phyloP scores from a whole-genome alignment of 23 red algal genomes.

The Gracilaria vermiculophylla region DNA sequence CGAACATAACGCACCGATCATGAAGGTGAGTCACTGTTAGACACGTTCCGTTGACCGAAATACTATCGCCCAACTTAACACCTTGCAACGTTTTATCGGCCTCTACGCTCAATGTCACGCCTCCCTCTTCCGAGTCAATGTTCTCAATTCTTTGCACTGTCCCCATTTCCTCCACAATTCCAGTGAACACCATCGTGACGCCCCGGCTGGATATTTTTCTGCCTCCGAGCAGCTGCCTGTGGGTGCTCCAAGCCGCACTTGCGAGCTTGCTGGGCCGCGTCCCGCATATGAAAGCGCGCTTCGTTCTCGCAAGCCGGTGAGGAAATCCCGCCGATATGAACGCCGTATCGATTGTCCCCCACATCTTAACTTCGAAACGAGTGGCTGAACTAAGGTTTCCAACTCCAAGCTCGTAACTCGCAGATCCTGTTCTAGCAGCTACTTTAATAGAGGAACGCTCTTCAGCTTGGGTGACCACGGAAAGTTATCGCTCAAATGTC shows the following conservation, averaged over 20 bases:
- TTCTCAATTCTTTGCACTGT: slow-evolving; percentile 63
- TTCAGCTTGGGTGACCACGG: too few relatives aligned
- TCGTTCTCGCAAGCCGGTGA: background rate
- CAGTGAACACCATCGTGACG: slow-evolving; percentile 89
- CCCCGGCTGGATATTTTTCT: background rate
- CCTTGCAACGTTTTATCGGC: slow-evolving; percentile 46
- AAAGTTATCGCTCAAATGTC: too few relatives aligned
- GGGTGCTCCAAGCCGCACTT: background rate
- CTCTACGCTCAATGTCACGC: slow-evolving; percentile 29
- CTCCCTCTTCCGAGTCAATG: slow-evolving; percentile 27
- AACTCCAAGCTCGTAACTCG: too few relatives aligned
- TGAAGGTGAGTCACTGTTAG: slow-evolving; percentile 71
- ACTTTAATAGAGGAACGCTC: too few relatives aligned
- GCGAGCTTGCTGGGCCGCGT: background rate
- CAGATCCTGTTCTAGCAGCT: too few relatives aligned
- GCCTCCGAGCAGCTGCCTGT: background rate
- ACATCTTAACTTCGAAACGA: background rate
- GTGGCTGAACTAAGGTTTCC: background rate
- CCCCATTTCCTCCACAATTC: slow-evolving; percentile 97
- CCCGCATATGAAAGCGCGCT: background rate
- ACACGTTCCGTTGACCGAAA: slow-evolving; percentile 94
- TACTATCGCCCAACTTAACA: slow-evolving; percentile 86
- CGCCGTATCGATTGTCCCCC: background rate
- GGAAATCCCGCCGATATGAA: background rate
- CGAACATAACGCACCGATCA: slow-evolving; percentile 40